Conservation (phyloP, 257 asterid genomes). For the Thymus quinquecostatus region DNA sequence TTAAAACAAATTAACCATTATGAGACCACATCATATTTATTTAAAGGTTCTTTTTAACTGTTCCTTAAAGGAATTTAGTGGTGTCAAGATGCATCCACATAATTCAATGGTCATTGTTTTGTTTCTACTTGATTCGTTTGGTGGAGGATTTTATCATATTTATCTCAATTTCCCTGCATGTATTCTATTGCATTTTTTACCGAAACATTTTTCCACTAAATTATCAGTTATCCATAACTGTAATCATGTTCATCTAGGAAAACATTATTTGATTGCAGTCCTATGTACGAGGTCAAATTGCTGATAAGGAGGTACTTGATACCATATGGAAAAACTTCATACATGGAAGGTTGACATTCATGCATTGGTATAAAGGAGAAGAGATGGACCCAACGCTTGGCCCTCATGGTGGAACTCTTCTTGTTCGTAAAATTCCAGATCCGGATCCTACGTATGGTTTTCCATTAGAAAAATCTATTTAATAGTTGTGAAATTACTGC, state of each 20-base stretch:
- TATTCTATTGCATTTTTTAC: neutral
- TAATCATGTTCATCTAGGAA: constrained; percentile 8
- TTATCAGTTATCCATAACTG: neutral
- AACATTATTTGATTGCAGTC: constrained; percentile 47
- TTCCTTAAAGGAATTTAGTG: neutral
- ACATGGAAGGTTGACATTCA: constrained; percentile 72
- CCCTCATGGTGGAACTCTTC: constrained; percentile 73
- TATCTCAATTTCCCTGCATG: neutral
- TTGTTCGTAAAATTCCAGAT: constrained; percentile 75
- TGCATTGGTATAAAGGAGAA: constrained; percentile 79
- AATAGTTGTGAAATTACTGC: constrained; percentile 9
- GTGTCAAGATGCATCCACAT: neutral
- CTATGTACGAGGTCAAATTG: constrained; percentile 49
- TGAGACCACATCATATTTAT: neutral
- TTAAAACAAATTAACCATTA: neutral
- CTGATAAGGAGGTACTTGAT: constrained; percentile 49
- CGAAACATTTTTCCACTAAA: neutral
- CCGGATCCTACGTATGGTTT: constrained; percentile 66
- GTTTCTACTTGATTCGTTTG: constrained; percentile 13
- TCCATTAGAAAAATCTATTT: neutral
- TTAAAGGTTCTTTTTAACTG: neutral
- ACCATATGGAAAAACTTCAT: constrained; percentile 55
- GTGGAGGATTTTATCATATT: neutral
- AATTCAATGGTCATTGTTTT: constrained; percentile 8
- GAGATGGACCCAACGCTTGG: constrained; percentile 81